These are phyloP conservation scores for Podospora pseudoanserina DNA, from an alignment of 495 filamentous ascomycete species.

Conservation along the genomic window DNA sequence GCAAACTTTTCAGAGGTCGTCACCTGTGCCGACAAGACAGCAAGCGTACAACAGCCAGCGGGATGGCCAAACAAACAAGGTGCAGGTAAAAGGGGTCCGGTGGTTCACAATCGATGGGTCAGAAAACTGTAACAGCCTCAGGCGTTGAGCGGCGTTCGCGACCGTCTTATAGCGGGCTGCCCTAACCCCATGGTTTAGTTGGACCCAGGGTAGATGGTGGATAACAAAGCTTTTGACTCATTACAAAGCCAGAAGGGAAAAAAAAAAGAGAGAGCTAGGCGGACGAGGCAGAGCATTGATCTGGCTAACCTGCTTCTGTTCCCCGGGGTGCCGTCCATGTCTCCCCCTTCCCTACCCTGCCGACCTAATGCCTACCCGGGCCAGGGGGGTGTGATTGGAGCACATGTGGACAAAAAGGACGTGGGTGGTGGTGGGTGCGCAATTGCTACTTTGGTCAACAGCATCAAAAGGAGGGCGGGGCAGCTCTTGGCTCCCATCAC, in stretches of 20 bases:
- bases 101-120: not conserved
- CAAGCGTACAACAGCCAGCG: too few species aligned
- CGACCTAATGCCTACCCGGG: not conserved
- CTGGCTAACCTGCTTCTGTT: not conserved
- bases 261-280: not conserved
- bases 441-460: not conserved
- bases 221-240: slow-evolving; percentile 19
- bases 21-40: not conserved
- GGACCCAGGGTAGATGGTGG: not conserved
- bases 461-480: not conserved
- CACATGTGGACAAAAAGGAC: not conserved
- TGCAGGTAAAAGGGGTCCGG: not conserved
- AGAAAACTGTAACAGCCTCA: not conserved
- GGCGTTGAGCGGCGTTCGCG: not conserved
- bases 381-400: not conserved
- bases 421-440: not conserved
- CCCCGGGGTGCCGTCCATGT: not conserved
- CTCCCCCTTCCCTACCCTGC: not conserved
- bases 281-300: not conserved
- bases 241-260: slow-evolving; percentile 17
- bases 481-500: not conserved
- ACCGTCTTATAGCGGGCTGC: slow-evolving; percentile 4
- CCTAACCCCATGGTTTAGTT: not conserved
- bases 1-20: not conserved
- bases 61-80: not conserved